Percentiles rank a stretch among this genome's conserved stretches.
These are phyloP conservation scores for Colletotrichum sidae DNA, from an alignment of 2,329 filamentous ascomycete genomes.

Conservation along the genomic window DNA sequence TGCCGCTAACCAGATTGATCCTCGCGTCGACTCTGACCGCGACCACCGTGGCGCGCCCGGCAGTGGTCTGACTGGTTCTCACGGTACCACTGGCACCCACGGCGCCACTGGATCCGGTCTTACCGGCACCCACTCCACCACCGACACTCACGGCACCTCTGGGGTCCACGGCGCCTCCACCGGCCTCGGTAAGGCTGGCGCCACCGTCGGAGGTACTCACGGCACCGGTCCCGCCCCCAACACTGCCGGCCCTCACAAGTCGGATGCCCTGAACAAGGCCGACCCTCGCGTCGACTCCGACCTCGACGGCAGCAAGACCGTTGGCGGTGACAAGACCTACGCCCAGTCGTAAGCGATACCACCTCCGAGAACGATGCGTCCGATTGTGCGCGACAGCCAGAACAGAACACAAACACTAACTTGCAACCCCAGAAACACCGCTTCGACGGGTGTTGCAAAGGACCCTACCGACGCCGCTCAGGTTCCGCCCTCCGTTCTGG, in stretches of 20 bases:
- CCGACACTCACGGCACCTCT: conserved; percentile 40
- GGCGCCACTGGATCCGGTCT: conserved; percentile 52
- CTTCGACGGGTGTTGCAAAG: conserved; percentile 39
- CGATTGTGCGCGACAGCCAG: conserved; percentile 13
- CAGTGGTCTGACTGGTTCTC: conserved; percentile 39
- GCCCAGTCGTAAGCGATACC: conserved; percentile 49
- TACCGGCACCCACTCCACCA: conserved; percentile 39
- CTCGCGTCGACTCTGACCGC: conserved; percentile 65
- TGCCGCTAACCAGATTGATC: conserved; percentile 63
- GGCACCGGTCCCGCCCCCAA: conserved; percentile 47
- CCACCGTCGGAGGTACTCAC: conserved; percentile 37
- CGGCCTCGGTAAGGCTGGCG: conserved; percentile 47
- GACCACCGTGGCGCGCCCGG: conserved; percentile 45
- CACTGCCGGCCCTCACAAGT: conserved; percentile 59
- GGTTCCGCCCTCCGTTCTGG: conserved; percentile 66
- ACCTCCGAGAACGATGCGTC: conserved; percentile 26
- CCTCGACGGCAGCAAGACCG: conserved; percentile 64
- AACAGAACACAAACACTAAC: conserved; percentile 36
- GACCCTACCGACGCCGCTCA: conserved; percentile 68
- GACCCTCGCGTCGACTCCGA: conserved; percentile 68
- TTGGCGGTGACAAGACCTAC: conserved; percentile 64
- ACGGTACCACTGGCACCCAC: conserved; percentile 33
- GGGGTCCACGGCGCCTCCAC: conserved; percentile 50
- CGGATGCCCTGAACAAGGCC: conserved; percentile 64
- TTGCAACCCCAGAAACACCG: conserved; percentile 31